phyloP scores from a whole-genome alignment of 1,284 basidiomycete species.

The Sanghuangporus sanghuang region DNA sequence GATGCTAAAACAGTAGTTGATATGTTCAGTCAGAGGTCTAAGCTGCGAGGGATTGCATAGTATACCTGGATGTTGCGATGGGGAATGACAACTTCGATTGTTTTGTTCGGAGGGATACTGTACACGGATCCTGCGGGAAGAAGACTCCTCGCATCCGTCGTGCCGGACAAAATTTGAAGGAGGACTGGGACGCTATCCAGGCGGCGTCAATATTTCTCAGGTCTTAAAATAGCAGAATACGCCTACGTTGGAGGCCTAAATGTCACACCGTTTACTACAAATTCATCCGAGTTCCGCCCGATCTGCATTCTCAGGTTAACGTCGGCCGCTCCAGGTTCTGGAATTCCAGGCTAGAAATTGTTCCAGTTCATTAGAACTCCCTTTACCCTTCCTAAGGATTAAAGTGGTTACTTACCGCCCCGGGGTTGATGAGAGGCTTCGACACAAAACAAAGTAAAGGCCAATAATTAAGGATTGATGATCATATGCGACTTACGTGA shows the following conservation, averaged over 20 bases:
- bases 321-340: constrained; percentile 25
- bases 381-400: background rate
- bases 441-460: constrained; percentile 4
- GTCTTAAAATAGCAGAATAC: too few relatives aligned
- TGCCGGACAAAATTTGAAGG: constrained; percentile 48
- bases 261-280: constrained; percentile 19
- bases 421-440: constrained; percentile 24
- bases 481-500: constrained; percentile 12
- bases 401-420: constrained; percentile 17
- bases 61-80: background rate
- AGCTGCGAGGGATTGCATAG: constrained; percentile 20
- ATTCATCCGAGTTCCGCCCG: background rate
- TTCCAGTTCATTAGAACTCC: background rate
- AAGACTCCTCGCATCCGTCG: constrained; percentile 35
- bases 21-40: constrained; percentile 16
- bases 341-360: constrained; percentile 21
- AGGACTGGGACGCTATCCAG: constrained; percentile 37
- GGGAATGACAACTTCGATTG: constrained; percentile 38
- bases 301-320: background rate
- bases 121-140: constrained; percentile 42
- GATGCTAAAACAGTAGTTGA: background rate
- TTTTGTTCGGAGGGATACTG: constrained; percentile 39
- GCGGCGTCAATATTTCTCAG: constrained; percentile 18
- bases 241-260: constrained; percentile 25
- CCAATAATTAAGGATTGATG: background rate